Conservation (phyloP, 78 protist species). For the Speleostelium caveatum region DNA sequence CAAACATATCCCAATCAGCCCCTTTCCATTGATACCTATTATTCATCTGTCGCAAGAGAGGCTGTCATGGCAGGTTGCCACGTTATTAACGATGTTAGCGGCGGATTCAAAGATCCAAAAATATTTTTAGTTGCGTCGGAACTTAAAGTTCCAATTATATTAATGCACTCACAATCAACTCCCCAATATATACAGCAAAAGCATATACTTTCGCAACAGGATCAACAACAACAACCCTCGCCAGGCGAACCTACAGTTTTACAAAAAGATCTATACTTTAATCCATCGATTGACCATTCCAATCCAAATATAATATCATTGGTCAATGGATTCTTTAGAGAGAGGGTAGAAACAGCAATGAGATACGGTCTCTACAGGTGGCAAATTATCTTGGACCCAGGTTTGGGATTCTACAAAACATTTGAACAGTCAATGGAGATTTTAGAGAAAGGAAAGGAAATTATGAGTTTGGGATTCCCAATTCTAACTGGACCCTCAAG, state of each 20-base stretch:
- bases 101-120: slow-evolving; percentile 48
- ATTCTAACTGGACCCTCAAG: slow-evolving; percentile 83
- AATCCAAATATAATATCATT: slow-evolving; percentile 10
- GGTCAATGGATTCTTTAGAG: slow-evolving; percentile 29
- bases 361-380: slow-evolving; percentile 62
- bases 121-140: slow-evolving; percentile 59
- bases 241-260: neutral
- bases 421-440: slow-evolving; percentile 59
- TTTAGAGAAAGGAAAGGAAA: neutral
- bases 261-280: neutral
- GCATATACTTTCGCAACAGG: neutral
- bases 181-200: slow-evolving; percentile 63
- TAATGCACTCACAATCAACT: slow-evolving; percentile 70
- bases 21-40: slow-evolving; percentile 78
- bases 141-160: slow-evolving; percentile 59
- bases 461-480: slow-evolving; percentile 21
- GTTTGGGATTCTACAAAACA: slow-evolving; percentile 88
- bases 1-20: slow-evolving; percentile 11
- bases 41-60: slow-evolving; percentile 67
- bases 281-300: neutral
- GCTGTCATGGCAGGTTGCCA: slow-evolving; percentile 71
- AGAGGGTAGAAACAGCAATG: slow-evolving; percentile 14
- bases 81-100: slow-evolving; percentile 83
- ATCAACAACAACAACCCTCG: neutral
- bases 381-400: slow-evolving; percentile 86